Conservation (phyloP, 225 moss, liverwort and hornwort species). For the Pleurozium schreberi region DNA sequence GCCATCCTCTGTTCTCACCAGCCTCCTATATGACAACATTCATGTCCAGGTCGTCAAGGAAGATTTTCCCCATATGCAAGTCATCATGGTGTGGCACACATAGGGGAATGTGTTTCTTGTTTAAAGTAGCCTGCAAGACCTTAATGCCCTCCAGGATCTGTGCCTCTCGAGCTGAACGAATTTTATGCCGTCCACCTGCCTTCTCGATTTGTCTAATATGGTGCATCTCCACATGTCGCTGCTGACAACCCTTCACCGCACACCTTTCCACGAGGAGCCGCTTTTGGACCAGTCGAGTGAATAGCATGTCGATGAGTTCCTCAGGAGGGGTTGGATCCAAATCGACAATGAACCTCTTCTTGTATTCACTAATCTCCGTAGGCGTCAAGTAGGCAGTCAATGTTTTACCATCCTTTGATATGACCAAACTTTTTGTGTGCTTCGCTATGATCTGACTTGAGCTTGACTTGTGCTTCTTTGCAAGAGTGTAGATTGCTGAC, state of each 20-base stretch:
- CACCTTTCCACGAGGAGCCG: constrained; percentile 27
- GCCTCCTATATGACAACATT: constrained; percentile 19
- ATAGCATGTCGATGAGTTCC: constrained; percentile 45
- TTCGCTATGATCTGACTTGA: constrained; percentile 42
- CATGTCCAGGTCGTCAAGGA: constrained; percentile 47
- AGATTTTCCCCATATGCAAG: constrained; percentile 37
- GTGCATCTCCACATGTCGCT: constrained; percentile 48
- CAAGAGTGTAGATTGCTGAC: constrained; percentile 52
- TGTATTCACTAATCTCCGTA: constrained; percentile 30
- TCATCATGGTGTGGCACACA: constrained; percentile 47
- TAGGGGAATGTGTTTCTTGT: constrained; percentile 47
- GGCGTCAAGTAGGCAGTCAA: constrained; percentile 30
- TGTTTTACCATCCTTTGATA: constrained; percentile 24
- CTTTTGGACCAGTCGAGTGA: constrained; percentile 32
- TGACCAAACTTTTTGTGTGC: constrained; percentile 29
- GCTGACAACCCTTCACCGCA: constrained; percentile 43
- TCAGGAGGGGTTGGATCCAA: constrained; percentile 34
- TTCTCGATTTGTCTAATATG: constrained; percentile 47
- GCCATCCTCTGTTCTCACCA: not conserved
- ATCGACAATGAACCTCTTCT: constrained; percentile 19
- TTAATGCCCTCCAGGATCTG: constrained; percentile 45
- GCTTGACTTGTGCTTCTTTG: constrained; percentile 60
- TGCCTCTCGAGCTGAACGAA: constrained; percentile 32
- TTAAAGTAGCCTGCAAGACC: constrained; percentile 29
- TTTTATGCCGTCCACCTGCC: constrained; percentile 42